These are phyloP conservation scores for Lipomyces kockii DNA, from an alignment of 805 yeast species.

Conservation along the genomic window DNA sequence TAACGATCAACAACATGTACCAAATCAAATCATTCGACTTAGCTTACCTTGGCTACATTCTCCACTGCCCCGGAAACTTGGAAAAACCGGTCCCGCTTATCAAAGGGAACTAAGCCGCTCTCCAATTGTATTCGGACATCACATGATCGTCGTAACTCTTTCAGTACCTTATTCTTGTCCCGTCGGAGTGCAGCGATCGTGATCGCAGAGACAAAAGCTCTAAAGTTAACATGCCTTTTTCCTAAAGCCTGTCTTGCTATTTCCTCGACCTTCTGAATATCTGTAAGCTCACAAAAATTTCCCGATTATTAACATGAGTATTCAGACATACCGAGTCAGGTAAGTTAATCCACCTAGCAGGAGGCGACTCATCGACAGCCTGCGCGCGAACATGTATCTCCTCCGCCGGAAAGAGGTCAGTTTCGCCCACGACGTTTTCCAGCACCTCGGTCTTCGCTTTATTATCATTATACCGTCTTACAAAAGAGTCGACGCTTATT, in stretches of 20 bases:
- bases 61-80: neutral
- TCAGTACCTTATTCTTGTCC: neutral
- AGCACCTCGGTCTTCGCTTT: neutral
- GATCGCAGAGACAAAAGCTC: neutral
- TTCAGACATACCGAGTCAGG: neutral
- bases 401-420: neutral
- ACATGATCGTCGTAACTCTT: neutral
- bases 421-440: neutral
- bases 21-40: neutral
- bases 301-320: neutral
- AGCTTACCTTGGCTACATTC: neutral
- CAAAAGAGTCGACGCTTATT: neutral
- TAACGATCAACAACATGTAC: neutral
- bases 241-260: neutral
- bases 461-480: neutral
- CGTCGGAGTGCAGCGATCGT: neutral
- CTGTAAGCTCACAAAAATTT: neutral
- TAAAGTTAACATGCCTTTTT: neutral
- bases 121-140: neutral
- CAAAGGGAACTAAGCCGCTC: neutral
- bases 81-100: neutral
- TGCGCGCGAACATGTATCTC: neutral
- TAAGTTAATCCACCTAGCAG: neutral
- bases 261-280: neutral
- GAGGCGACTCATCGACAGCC: neutral